These are phyloP conservation scores for Botryotinia narcissicola DNA, from an alignment of 2,329 filamentous ascomycete genomes.

Conservation along the genomic window DNA sequence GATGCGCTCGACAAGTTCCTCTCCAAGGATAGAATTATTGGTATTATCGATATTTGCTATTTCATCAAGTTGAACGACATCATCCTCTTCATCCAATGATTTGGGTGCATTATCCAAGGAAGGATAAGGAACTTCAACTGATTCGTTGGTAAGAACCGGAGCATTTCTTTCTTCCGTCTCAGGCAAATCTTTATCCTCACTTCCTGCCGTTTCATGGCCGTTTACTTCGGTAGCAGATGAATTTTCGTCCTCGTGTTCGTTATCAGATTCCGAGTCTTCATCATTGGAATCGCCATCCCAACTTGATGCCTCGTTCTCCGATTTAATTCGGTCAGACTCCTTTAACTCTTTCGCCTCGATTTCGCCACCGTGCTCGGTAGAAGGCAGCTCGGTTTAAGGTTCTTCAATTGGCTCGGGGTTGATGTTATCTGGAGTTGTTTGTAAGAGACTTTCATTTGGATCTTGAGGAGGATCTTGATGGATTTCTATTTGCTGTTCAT, in stretches of 20 bases:
- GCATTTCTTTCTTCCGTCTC: neutral
- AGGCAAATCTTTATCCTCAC: neutral
- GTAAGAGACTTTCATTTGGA: neutral
- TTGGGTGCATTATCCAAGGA: neutral
- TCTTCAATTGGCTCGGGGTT: neutral
- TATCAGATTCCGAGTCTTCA: neutral
- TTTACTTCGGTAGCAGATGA: neutral
- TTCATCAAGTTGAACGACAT: neutral
- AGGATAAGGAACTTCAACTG: neutral
- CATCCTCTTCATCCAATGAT: neutral
- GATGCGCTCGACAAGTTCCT: neutral
- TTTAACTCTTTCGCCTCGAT: neutral
- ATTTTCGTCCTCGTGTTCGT: neutral
- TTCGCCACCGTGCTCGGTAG: neutral
- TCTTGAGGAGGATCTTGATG: neutral
- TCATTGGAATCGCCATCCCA: slow-evolving; percentile 8
- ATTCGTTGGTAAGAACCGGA: neutral
- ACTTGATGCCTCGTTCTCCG: neutral
- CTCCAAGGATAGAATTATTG: neutral
- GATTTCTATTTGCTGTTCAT: neutral
- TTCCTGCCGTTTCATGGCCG: neutral
- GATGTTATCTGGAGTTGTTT: neutral
- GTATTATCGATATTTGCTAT: neutral
- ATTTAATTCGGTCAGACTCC: neutral
- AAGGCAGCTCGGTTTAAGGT: neutral